Percentiles rank a stretch among this genome's conserved stretches.
Evolutionary conservation across 2,329 filamentous ascomycete genomes (phyloP).

Genomic region (Sarocladium kiliense): DNA sequence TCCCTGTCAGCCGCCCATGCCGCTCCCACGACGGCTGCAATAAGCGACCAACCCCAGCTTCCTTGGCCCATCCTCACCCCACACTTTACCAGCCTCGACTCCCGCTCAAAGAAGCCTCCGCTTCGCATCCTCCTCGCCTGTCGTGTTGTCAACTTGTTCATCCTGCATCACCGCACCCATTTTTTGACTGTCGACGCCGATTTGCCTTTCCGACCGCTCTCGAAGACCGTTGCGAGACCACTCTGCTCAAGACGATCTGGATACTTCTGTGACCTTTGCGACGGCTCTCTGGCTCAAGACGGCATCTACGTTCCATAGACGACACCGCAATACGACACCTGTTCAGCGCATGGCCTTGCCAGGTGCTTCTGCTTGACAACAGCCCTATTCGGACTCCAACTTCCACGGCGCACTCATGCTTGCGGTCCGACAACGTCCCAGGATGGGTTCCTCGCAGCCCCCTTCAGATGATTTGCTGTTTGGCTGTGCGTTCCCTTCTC

Average conservation of each 20-base stretch:
- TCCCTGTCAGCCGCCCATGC: background rate
- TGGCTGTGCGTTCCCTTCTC: conserved; percentile 52
- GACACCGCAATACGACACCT: background rate
- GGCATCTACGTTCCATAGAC: background rate
- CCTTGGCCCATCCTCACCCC: conserved; percentile 5
- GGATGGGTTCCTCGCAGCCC: conserved; percentile 56
- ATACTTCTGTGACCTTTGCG: background rate
- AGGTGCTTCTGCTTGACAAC: background rate
- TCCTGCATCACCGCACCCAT: background rate
- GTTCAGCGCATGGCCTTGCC: background rate
- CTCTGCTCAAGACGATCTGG: background rate
- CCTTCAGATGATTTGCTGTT: conserved; percentile 51
- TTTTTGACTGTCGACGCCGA: background rate
- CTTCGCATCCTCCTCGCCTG: background rate
- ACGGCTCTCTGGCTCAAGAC: background rate
- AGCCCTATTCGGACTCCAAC: background rate
- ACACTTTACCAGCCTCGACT: conserved; percentile 4
- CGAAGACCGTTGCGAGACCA: background rate
- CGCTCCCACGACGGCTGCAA: conserved; percentile 1
- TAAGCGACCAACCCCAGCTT: conserved; percentile 9
- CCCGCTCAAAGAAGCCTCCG: background rate
- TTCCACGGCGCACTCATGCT: conserved; percentile 47
- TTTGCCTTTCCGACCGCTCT: no score
- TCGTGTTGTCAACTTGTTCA: background rate
- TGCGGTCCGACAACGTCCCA: conserved; percentile 43